A percentile compares a stretch with the other conserved stretches of the same genome.
Conservation (phyloP, 352 stramenopile species). For the Phytophthora sansomeana region DNA sequence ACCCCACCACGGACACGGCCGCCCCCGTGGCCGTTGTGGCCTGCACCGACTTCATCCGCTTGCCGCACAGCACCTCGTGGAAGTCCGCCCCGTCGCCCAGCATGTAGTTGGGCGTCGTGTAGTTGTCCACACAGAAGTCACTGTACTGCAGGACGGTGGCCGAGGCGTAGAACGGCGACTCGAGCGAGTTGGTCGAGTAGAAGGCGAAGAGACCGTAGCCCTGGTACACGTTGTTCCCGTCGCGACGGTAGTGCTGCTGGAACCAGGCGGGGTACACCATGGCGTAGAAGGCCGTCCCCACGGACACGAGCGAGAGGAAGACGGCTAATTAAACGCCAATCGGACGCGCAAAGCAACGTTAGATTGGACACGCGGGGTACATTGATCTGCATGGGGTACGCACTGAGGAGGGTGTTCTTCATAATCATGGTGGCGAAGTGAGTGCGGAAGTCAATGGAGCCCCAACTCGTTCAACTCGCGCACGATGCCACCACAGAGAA, state of each 20-base stretch:
- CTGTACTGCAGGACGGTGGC: conserved; percentile 80
- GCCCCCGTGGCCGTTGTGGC: conserved; percentile 70
- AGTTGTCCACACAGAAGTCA: conserved; percentile 66
- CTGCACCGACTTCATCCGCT: conserved; percentile 75
- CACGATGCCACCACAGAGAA: conserved; percentile 39
- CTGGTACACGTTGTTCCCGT: conserved; percentile 80
- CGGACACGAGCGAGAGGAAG: conserved; percentile 77
- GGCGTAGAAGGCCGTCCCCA: conserved; percentile 81
- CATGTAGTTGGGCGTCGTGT: conserved; percentile 83
- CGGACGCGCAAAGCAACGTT: background rate
- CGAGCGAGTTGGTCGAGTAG: conserved; percentile 78
- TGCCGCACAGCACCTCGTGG: conserved; percentile 73
- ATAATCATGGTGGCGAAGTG: conserved; percentile 44
- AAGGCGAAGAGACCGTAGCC: conserved; percentile 85
- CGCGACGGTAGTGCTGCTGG: conserved; percentile 83
- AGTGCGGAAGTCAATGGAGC: conserved; percentile 4
- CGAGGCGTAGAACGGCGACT: conserved; percentile 84
- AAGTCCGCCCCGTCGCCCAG: conserved; percentile 80
- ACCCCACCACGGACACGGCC: conserved; percentile 62
- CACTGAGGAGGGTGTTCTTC: conserved; percentile 85
- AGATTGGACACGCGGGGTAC: background rate
- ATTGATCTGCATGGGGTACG: conserved; percentile 22
- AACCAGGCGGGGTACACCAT: conserved; percentile 88
- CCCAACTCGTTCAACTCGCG: conserved; percentile 11
- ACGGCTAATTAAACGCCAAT: conserved; percentile 56